Percentiles rank a stretch among this genome's conserved stretches.
Conservation (phyloP, 2,329 filamentous ascomycete species). For the Talaromyces sp. region DNA sequence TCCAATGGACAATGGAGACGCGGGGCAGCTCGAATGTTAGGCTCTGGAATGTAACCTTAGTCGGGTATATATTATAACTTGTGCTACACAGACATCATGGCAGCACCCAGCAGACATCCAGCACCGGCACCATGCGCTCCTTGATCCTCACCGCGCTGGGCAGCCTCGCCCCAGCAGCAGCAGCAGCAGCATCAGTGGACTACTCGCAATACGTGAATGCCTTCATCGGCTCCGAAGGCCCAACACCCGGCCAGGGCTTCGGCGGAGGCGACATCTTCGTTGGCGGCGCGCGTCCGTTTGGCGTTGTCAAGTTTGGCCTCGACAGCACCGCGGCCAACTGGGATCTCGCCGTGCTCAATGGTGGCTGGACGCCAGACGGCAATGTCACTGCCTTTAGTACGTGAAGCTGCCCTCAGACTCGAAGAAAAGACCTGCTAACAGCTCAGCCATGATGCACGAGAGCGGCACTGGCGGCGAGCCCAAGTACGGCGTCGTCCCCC, state of each 20-base stretch:
- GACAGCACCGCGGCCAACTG: constrained; percentile 32
- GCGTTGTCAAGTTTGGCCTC: constrained; percentile 40
- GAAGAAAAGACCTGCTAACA: background rate
- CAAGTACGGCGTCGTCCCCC: constrained; percentile 34
- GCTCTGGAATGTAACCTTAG: background rate
- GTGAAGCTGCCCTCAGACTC: background rate
- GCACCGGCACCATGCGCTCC: background rate
- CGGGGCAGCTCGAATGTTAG: background rate
- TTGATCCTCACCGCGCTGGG: background rate
- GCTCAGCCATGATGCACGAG: constrained; percentile 41
- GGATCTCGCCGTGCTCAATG: constrained; percentile 33
- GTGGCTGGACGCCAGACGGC: constrained; percentile 43
- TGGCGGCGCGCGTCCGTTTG: constrained; percentile 40
- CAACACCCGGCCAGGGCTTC: constrained; percentile 34
- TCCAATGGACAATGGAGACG: background rate
- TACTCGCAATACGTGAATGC: constrained; percentile 39
- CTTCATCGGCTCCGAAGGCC: constrained; percentile 44
- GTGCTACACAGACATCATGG: background rate
- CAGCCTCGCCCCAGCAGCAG: background rate
- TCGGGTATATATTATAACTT: background rate
- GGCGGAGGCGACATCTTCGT: constrained; percentile 41
- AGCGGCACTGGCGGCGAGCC: constrained; percentile 42
- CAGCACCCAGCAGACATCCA: background rate
- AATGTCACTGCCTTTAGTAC: constrained; percentile 45
- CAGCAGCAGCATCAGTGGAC: constrained; percentile 16